Evolutionary conservation across 306 rosid genomes (phyloP), one percentile per base, ranked within the genome.

Genomic region (Vicia faba): DNA sequence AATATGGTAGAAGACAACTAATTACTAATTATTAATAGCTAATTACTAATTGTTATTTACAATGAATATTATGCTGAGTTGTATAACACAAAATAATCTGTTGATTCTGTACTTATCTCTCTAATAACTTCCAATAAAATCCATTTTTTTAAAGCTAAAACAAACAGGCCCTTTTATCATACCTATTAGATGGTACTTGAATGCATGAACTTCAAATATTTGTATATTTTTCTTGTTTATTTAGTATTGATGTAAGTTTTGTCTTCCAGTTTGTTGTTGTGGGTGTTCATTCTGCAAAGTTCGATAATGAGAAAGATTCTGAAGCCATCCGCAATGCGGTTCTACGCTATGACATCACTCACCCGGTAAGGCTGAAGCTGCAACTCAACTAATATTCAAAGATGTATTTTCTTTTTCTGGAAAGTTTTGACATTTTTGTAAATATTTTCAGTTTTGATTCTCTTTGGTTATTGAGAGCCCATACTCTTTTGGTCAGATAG

Each of bases 281-380:
- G 66, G 98, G 98, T 59, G 98, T 92, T 55, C 98, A 92, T 79
- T 92, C 98, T 56, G 98, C 98, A 29, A 92, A 92, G 76, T 92
- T 92, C 74, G 96, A 92, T 77, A 92, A 89, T 56, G 98, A 92
- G 84, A 92, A 87, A 77, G 98, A 92, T 80, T 88, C 89, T 69
- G 96, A 89, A 81, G 98, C 98, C 70, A 89, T 92, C 75, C 96
- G 91, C 83, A 89, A 86, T 73, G 96, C 98, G 13, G 98, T 92
- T 71, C 78, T 92, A 64, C 98, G 98, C 76, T 92, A 89, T 80
- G 82, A 75, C 76, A 86, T 92, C 66, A 84, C 87, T 82, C 98
- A 92, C 78, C 98, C 98, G 8, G 98, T 92, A 86, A 82, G 89
- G 65, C 46, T 74, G 54, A 45, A 65, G 61, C 53, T 64, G 68